Evolutionary conservation across 257 asterid species (phyloP), one percentile per base, ranked within the genome.

Genomic region (Solanum raphanifolium): DNA sequence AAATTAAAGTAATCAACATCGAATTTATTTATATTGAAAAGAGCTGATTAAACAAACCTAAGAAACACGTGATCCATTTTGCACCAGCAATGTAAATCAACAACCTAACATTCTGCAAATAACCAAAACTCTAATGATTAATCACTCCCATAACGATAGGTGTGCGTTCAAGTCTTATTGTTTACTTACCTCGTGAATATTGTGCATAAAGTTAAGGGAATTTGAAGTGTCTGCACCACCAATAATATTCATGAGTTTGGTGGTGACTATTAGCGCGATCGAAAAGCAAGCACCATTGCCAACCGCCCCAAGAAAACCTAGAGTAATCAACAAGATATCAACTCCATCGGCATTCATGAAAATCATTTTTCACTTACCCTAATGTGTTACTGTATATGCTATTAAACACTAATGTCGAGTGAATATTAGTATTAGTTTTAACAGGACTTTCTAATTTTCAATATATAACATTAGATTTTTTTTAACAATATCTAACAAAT

Each of bases 221-320:
- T 81, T 1, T 1, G 94, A 88, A 34, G 91, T 35, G 52, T 69
- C n/a, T 1, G 82, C 6, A 21, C 41, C 46, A 34, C 98, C 99
- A 60, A 96, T 88, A 41, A 87, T 93, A 89, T 96, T 95, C 94
- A 94, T 89, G 84, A 89, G 62, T 6, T 52, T 52, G 62, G 21
- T 0, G 62, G 4, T 52, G 4, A 6, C 62, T 52, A 52, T 52
- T 52, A 52, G 21, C 62, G 23, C 92, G 15, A 78, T 89, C 10
- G 98, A 98, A 94, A 94, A 90, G 84, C 94, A 90, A 41, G 92
- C 13, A 21, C 99, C 99, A 38, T 96, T 95, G 1, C 95, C 95
- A 18, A 92, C 62, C 0, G 98, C 89, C 5, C 98, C 99, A 4
- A 96, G 3, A 11, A 94, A 83, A 5, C 99, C 99, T 43, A 94